Base-by-base conservation (phyloP, 345 rosid genomes). In the Salix brachista region DNA sequence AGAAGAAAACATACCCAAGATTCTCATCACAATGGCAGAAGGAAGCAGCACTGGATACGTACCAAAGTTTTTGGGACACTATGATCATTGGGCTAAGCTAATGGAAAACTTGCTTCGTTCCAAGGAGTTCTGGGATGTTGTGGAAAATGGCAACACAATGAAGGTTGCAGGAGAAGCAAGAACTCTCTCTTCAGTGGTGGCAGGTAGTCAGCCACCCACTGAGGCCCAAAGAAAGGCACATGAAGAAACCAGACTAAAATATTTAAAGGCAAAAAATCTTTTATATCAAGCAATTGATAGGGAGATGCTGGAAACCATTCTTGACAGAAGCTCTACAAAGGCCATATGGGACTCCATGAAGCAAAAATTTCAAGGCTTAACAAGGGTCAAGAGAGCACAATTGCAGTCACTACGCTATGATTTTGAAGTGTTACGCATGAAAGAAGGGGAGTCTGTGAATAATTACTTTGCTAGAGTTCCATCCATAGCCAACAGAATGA, bases 271-370 rank as follows among this genome's bases (percentile, higher is more conserved):
- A 28, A 9, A 80, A 5, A n/a, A 80, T 18, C 70, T 74, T 25
- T 30, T 79, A 1, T 80, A 69, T 34, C 70, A 75, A 70, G 79
- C 69, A 8, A 74, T 75, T 48, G 56, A 80, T 32, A 12, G 71
- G 12, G 18, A 25, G 1, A 26, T 78, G 23, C 42, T 66, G 8
- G 67, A 78, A 39, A 48, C 39, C 7, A 66, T 73, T 50, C 37
- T 36, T 65, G 77, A 78, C 6, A 36, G 32, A 7, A 18, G n/a
- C 4, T 48, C 72, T 13, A 0, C 67, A n/a, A 78, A 78, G 67
- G 28, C 17, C 14, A 18, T 77, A 10, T 77, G 32, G 74, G 74
- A 77, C 14, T 77, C 64, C 0, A 60, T 70, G 75, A 71, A 77
- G 14, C 34, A n/a, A 18, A 78, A 71, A 4, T 28, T 28, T 28